Percentiles rank a stretch among this genome's conserved stretches.
phyloP scores from a whole-genome alignment of 148 eudicot genomes.

The Limonium bicolor region DNA sequence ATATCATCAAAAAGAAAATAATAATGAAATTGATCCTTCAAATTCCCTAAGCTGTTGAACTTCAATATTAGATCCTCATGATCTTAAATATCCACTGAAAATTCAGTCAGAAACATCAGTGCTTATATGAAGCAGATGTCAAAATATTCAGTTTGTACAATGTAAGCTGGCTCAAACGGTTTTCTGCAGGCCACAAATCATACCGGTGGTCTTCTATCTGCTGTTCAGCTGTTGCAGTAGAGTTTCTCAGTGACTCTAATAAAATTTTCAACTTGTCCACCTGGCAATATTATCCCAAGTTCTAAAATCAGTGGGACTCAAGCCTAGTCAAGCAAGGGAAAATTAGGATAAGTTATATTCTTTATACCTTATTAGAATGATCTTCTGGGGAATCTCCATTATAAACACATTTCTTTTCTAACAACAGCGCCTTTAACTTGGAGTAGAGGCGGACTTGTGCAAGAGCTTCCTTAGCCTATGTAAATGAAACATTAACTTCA shows the following conservation, averaged over 20 bases:
- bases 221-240: constrained; percentile 12
- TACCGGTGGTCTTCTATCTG: constrained; percentile 12
- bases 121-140: too few species aligned
- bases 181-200: too few species aligned
- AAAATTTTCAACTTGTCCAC: constrained; percentile 17
- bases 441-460: constrained; percentile 27
- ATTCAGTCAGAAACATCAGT: too few species aligned
- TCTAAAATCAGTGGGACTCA: neutral
- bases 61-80: too few species aligned
- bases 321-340: neutral
- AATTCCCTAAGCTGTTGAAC: too few species aligned
- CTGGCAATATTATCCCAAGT: neutral
- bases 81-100: too few species aligned
- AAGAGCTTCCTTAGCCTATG: constrained; percentile 28
- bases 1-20: too few species aligned
- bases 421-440: constrained; percentile 33
- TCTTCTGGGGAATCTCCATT: constrained; percentile 36
- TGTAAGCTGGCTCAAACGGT: too few species aligned
- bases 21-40: too few species aligned
- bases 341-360: neutral
- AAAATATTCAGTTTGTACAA: too few species aligned
- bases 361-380: constrained; percentile 42
- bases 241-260: constrained; percentile 13
- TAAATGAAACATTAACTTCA: neutral
- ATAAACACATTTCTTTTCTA: constrained; percentile 22